Conservation (phyloP, 2,329 filamentous ascomycete species). For the Neopestalotiopsis sp. region DNA sequence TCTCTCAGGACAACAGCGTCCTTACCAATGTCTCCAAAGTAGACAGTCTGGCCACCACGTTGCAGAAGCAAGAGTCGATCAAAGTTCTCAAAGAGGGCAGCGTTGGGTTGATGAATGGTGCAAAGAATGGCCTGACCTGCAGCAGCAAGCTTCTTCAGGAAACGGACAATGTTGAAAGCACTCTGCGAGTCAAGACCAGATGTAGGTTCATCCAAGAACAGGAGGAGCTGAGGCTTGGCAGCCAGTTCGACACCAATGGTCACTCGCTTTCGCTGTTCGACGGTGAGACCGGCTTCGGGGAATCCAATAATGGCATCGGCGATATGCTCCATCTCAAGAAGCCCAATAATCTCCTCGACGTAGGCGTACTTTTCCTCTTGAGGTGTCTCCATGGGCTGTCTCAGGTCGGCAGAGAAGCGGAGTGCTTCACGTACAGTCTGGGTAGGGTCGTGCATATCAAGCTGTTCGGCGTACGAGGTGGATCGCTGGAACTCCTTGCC, state of each 20-base stretch:
- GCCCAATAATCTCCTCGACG: slow-evolving; percentile 64
- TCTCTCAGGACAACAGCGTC: slow-evolving; percentile 74
- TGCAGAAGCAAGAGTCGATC: slow-evolving; percentile 81
- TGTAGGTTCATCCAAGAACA: slow-evolving; percentile 82
- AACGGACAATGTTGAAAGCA: slow-evolving; percentile 78
- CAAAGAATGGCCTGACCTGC: slow-evolving; percentile 88
- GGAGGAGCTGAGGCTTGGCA: slow-evolving; percentile 76
- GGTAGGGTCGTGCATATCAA: slow-evolving; percentile 65
- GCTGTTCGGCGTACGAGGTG: slow-evolving; percentile 67
- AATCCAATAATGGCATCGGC: slow-evolving; percentile 64
- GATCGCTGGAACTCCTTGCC: slow-evolving; percentile 66
- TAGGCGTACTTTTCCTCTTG: slow-evolving; percentile 61
- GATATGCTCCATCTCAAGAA: slow-evolving; percentile 63
- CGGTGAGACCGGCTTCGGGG: slow-evolving; percentile 72
- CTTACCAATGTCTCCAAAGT: slow-evolving; percentile 83
- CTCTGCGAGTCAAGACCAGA: slow-evolving; percentile 75
- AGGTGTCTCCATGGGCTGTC: slow-evolving; percentile 60
- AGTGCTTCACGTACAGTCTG: slow-evolving; percentile 69
- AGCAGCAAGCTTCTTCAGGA: slow-evolving; percentile 76
- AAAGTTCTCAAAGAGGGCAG: slow-evolving; percentile 86
- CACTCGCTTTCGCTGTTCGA: slow-evolving; percentile 73
- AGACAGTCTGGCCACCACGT: slow-evolving; percentile 79
- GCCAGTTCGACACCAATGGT: slow-evolving; percentile 91
- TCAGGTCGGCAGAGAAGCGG: slow-evolving; percentile 65
- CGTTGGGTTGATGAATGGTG: slow-evolving; percentile 90